Evolutionary conservation across 2,329 filamentous ascomycete species (phyloP).

Genomic region (Emmonsia crescens): DNA sequence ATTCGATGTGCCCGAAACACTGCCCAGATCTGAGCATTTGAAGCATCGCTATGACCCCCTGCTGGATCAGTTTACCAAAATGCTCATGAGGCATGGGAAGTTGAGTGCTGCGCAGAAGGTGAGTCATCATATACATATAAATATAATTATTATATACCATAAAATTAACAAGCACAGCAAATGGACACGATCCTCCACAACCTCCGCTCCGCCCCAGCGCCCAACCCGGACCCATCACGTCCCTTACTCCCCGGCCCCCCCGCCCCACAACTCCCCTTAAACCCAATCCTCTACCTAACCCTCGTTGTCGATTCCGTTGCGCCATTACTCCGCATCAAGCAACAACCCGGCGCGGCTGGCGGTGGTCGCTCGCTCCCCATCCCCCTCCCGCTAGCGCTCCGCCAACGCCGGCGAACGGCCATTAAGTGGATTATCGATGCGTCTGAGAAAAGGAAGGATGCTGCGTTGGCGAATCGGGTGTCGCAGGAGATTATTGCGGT

Average conservation of each 20-base stretch:
- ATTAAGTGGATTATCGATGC: conserved; percentile 82
- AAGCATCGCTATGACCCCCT: conserved; percentile 79
- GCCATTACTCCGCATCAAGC: conserved; percentile 70
- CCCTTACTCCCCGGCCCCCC: conserved; percentile 58
- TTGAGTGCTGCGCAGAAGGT: conserved; percentile 82
- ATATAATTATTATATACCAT: conserved; percentile 4
- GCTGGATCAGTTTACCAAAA: conserved; percentile 74
- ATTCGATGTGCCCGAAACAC: conserved; percentile 60
- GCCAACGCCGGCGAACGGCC: conserved; percentile 67
- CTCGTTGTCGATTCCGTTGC: conserved; percentile 87
- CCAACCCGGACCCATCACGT: conserved; percentile 58
- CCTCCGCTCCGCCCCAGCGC: conserved; percentile 74
- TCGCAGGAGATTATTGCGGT: conserved; percentile 80
- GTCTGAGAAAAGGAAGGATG: conserved; percentile 66
- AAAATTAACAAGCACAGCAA: conserved; percentile 45
- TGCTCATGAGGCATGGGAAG: conserved; percentile 88
- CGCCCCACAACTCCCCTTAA: conserved; percentile 67
- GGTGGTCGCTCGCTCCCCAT: conserved; percentile 77
- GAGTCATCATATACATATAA: conserved; percentile 16
- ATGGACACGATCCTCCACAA: conserved; percentile 72
- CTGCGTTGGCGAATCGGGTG: conserved; percentile 64
- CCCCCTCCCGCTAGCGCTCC: conserved; percentile 61
- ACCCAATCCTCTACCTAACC: conserved; percentile 81
- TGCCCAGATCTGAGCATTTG: conserved; percentile 53
- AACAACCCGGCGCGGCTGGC: conserved; percentile 66